A percentile compares a stretch with the other conserved stretches of the same genome.
phyloP scores from a whole-genome alignment of 2,329 filamentous ascomycete species.

The Xylaria sp. region DNA sequence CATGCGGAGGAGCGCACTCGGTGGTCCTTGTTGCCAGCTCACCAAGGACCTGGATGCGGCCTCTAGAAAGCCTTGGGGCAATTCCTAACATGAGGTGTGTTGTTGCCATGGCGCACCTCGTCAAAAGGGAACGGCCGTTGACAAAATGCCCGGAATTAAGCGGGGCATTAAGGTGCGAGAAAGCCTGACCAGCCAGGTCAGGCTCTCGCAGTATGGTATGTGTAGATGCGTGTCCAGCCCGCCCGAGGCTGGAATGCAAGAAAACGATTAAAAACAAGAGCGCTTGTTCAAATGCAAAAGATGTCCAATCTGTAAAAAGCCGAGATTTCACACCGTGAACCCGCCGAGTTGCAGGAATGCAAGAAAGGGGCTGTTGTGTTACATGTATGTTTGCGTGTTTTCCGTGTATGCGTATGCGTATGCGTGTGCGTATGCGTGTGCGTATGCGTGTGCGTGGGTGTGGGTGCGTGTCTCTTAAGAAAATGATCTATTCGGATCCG shows the following conservation, averaged over 20 bases:
- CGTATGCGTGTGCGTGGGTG: too few species aligned
- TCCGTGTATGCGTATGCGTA: too few species aligned
- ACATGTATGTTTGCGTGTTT: too few species aligned
- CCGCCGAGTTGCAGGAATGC: not conserved
- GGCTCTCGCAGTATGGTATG: not conserved
- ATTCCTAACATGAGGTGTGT: not conserved
- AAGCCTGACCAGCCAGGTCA: conserved; percentile 1
- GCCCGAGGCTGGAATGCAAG: conserved; percentile 8
- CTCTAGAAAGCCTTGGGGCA: not conserved
- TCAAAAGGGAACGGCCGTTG: not conserved
- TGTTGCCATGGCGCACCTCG: not conserved
- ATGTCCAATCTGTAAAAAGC: not conserved
- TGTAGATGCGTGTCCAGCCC: conserved; percentile 2
- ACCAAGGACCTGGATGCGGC: too few species aligned
- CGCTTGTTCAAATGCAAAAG: conserved; percentile 20
- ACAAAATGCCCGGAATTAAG: not conserved
- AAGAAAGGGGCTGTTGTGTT: conserved; percentile 15
- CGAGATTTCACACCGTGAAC: not conserved
- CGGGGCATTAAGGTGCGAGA: not conserved
- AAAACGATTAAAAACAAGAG: not conserved
- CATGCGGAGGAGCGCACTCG: too few species aligned
- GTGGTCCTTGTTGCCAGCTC: too few species aligned
- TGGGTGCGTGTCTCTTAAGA: too few species aligned
- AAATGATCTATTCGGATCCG: conserved; percentile 18
- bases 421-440: too few species aligned